Evolutionary conservation across 495 filamentous ascomycete species (phyloP).

Genomic region (Letharia columbiana): DNA sequence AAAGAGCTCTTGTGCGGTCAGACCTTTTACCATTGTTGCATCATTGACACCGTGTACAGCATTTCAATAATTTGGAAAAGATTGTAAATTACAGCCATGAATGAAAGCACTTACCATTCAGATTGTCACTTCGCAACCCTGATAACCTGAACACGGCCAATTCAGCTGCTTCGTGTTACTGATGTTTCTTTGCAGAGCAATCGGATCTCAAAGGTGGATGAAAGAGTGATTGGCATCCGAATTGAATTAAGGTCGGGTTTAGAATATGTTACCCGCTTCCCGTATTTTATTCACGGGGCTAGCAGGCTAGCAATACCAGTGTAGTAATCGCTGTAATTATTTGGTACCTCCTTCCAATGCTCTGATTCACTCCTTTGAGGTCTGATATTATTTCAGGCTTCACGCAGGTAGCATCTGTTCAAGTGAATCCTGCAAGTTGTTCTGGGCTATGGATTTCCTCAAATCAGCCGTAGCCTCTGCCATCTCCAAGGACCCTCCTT

Average conservation of each 20-base stretch:
- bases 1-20: constrained; percentile 33
- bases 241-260: not conserved
- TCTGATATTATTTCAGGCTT: not conserved
- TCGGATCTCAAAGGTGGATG: not conserved
- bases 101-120: not conserved
- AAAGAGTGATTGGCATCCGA: not conserved
- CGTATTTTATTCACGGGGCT: not conserved
- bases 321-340: not conserved
- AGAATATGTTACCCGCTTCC: not conserved
- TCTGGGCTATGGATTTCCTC: constrained; percentile 75
- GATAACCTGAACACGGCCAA: not conserved
- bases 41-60: constrained; percentile 37
- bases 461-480: constrained; percentile 95
- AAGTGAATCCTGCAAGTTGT: not conserved
- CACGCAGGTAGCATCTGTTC: not conserved
- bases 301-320: not conserved
- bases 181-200: not conserved
- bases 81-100: not conserved
- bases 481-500: constrained; percentile 87
- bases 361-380: not conserved
- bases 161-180: not conserved
- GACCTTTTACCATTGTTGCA: constrained; percentile 59
- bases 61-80: not conserved
- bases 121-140: not conserved
- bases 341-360: not conserved